Percentiles rank a stretch among this genome's conserved stretches.
These are phyloP conservation scores for Penicillium riverlandense DNA, from an alignment of 495 filamentous ascomycete species.

Conservation along the genomic window DNA sequence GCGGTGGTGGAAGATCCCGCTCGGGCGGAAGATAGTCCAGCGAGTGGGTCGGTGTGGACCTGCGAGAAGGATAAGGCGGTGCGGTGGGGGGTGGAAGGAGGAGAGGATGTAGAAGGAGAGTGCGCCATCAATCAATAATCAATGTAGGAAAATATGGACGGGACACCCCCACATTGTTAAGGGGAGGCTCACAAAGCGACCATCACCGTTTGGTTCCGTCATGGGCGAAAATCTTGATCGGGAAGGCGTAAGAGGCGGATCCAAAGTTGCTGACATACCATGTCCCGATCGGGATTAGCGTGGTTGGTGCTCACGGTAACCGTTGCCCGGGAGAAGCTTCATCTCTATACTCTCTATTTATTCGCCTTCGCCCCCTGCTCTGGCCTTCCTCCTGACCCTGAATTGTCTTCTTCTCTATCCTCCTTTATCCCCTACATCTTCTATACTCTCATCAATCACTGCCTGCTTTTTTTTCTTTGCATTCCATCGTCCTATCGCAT, in stretches of 20 bases:
- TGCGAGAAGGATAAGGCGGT: conserved; percentile 7
- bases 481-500: conserved; percentile 1
- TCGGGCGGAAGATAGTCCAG: conserved; percentile 18
- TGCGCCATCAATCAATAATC: neutral
- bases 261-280: too few relatives aligned
- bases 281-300: conserved; percentile 6
- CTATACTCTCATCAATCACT: conserved; percentile 12
- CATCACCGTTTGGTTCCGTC: neutral
- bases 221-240: too few relatives aligned
- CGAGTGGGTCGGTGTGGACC: conserved; percentile 33
- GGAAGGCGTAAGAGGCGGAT: conserved; percentile 11
- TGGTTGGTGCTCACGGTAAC: conserved; percentile 30
- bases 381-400: conserved; percentile 11
- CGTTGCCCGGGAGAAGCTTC: conserved; percentile 31
- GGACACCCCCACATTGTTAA: too few relatives aligned
- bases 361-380: conserved; percentile 14
- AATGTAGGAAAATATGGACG: neutral
- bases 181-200: neutral
- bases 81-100: neutral
- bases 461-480: conserved; percentile 15
- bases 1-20: conserved; percentile 20
- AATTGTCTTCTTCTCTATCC: conserved; percentile 1
- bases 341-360: conserved; percentile 36
- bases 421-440: conserved; percentile 23
- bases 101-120: neutral